Evolutionary conservation across 2,329 filamentous ascomycete species (phyloP).

Genomic region (Epichloe sylvatica): DNA sequence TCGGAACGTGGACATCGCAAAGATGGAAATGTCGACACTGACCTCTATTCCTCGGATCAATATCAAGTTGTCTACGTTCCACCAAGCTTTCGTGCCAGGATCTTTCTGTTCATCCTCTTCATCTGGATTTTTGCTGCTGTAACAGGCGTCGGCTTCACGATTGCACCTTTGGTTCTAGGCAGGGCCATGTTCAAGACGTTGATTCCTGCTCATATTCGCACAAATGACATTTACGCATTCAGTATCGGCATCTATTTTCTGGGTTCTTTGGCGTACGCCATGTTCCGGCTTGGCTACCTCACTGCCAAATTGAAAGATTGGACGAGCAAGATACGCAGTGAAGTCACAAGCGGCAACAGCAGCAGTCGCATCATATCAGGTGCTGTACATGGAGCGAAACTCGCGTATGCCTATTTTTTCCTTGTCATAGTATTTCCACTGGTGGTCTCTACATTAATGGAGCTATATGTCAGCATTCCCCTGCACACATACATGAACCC

Average conservation of each 20-base stretch:
- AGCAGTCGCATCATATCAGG: conserved; percentile 15
- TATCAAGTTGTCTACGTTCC: conserved; percentile 70
- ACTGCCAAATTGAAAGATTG: conserved; percentile 19
- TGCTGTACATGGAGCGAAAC: conserved; percentile 23
- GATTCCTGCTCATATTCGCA: conserved; percentile 55
- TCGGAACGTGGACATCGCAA: conserved; percentile 51
- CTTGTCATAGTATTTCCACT: conserved; percentile 70
- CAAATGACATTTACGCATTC: conserved; percentile 95
- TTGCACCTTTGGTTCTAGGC: conserved; percentile 75
- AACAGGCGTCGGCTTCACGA: conserved; percentile 72
- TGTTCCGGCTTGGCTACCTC: conserved; percentile 36
- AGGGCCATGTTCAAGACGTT: conserved; percentile 61
- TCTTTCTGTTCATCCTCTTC: conserved; percentile 72
- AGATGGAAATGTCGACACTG: conserved; percentile 37
- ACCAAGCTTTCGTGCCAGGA: conserved; percentile 65
- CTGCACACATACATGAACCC: conserved; percentile 62
- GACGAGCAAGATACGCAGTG: conserved; percentile 11
- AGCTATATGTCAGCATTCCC: conserved; percentile 81
- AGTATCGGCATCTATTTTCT: conserved; percentile 78
- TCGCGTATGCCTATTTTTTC: conserved; percentile 63
- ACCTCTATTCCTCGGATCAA: conserved; percentile 42
- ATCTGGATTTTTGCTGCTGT: conserved; percentile 90
- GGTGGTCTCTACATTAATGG: conserved; percentile 63
- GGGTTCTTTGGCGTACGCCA: conserved; percentile 50
- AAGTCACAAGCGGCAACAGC: conserved; percentile 11